Base-by-base conservation (phyloP, 495 filamentous ascomycete species). In the Halenospora varia region DNA sequence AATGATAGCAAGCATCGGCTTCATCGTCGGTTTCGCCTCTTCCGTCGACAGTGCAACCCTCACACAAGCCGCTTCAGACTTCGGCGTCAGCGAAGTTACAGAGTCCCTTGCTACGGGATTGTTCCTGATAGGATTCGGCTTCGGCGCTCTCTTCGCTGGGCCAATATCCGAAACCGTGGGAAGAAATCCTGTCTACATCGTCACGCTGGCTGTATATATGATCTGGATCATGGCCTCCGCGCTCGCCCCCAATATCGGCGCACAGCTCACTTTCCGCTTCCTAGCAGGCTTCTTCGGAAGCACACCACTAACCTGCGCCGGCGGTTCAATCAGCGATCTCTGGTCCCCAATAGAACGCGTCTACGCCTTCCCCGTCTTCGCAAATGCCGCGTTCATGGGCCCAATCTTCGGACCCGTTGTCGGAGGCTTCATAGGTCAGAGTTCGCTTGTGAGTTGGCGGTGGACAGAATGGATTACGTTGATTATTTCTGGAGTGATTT, bases 321-420 rank as follows among this genome's bases (percentile, higher is more conserved):
- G 91, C 23, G 91, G 89, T 0, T 90, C 88, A 0, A 82, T 95
- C 15, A 88, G 88, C 8, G 90, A 96, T 68, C 79, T 95, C 75
- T 96, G 89, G 67, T 67, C 74, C 39, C 82, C 78, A 22, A 71
- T 82, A 47, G 79, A 90, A 51, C 77, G 89, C 17, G 77, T 89
- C 0, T 91, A 85, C 61, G 85, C 85, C 10, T 82, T 78, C 26
- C 71, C 75, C 17, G 86, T 85, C 8, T 88, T 87, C 58, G 70
- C 71, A 0, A 72, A 69, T 46, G 53, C 67, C 11, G 70, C 65
- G n/a, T 73, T 73, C 29, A 55, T 71, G 17, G 69, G 76, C 10
- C 77, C 78, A 3, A 71, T 73, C 40, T 49, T 73, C 10, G 70
- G 72, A 2, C 74, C 72, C 17, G 58, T 77, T 2, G 62, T 82